Evolutionary conservation across 2,329 filamentous ascomycete species (phyloP), one percentile per base, ranked within the genome.

Genomic region (Neurospora sp.): DNA sequence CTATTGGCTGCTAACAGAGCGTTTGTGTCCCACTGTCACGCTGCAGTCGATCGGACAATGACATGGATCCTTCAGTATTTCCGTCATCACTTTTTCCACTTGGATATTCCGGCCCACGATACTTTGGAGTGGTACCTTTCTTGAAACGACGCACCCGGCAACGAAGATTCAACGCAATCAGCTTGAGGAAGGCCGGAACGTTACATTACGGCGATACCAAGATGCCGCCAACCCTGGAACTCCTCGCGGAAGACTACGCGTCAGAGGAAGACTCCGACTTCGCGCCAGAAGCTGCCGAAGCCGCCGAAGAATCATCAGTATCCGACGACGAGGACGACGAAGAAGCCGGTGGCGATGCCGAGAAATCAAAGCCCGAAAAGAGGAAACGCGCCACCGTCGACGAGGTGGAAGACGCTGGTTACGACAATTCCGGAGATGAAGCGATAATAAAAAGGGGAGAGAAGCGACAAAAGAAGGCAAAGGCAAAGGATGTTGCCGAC

Each of bases 181-280:
- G 52, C 52, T 36, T n/a, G 8, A 62, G 0, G 1, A 62, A 36
- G 19, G 6, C 28, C 3, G 3, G 23, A 36, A 28, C 2, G 28
- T 62, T 17, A 62, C 28, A 33, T n/a, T 33, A 10, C 1, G 3
- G 2, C 17, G 4, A 62, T 3, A 36, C 67, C 69, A 80, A 72
- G 68, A 87, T 86, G 84, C 74, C 81, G 12, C 75, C 79, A 66
- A 82, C 83, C 66, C 77, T 79, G 23, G 73, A 78, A 69, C 76
- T 77, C 67, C 81, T 83, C 68, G 83, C 85, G 19, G 83, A 84
- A 28, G 84, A 87, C 39, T 92, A 92, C 75, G 87, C 84, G 17
- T 92, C 90, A 1, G 89, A 89, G 3, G 88, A 92, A 74, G 91
- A 93, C 77, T 91, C 90, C 10, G 90, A 92, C 76, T 92, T 92